These are phyloP conservation scores for Rubia peregrina DNA, from an alignment of 305 asterid genomes.

Conservation along the genomic window DNA sequence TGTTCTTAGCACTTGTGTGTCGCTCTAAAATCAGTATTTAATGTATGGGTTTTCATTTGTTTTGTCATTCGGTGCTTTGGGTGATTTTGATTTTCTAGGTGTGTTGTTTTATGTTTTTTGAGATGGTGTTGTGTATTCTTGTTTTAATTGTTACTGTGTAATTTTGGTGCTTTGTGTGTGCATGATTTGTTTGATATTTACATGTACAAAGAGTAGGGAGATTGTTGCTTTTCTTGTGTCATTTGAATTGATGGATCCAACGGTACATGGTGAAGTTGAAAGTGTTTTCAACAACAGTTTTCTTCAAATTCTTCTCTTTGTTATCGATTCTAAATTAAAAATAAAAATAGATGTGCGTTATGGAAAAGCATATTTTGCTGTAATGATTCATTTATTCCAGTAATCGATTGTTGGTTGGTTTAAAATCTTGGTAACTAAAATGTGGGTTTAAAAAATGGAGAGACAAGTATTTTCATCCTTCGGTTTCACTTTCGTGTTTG, in stretches of 20 bases:
- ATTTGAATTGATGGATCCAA: neutral
- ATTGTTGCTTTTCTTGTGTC: neutral
- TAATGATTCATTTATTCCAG: neutral
- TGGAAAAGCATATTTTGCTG: neutral
- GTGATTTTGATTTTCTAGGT: constrained; percentile 12
- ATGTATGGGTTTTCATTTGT: constrained; percentile 1
- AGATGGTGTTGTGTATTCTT: neutral
- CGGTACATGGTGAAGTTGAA: neutral
- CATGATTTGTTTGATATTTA: neutral
- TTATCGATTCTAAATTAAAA: too few species aligned
- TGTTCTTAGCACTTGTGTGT: too few species aligned
- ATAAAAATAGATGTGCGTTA: neutral
- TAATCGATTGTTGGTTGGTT: neutral
- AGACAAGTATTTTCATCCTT: neutral
- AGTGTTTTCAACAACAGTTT: neutral
- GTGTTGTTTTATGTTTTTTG: neutral
- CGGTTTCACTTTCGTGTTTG: neutral
- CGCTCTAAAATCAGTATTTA: too few species aligned
- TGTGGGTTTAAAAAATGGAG: neutral
- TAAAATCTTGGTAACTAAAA: neutral
- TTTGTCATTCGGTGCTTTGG: constrained; percentile 3
- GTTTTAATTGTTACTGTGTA: neutral
- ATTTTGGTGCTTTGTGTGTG: constrained; percentile 1
- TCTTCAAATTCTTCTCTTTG: neutral
- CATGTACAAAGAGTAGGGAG: neutral